phyloP scores from a whole-genome alignment of 2,329 filamentous ascomycete genomes.

The Claviceps quebecensis region DNA sequence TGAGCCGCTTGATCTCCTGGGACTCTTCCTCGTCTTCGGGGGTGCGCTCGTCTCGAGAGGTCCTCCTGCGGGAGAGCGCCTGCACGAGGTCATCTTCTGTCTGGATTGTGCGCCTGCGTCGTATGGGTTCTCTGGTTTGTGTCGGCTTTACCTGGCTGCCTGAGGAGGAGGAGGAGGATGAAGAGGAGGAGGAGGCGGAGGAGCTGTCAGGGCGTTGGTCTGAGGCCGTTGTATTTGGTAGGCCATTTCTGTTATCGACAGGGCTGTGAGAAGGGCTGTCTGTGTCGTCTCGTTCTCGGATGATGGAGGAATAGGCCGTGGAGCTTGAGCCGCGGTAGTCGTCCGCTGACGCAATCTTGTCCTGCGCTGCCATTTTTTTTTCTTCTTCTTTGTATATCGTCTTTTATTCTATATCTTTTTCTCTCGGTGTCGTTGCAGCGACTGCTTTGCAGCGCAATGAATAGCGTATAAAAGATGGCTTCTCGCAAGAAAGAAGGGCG shows the following conservation, averaged over 20 bases:
- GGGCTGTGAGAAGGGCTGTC: too few species aligned
- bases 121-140: slow-evolving; percentile 6
- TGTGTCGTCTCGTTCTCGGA: neutral
- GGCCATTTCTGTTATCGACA: neutral
- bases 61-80: slow-evolving; percentile 33
- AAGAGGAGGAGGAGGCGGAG: neutral
- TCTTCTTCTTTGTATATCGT: too few species aligned
- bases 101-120: slow-evolving; percentile 13
- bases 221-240: neutral
- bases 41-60: slow-evolving; percentile 13
- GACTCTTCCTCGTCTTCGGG: slow-evolving; percentile 25
- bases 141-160: neutral
- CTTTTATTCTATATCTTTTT: too few species aligned
- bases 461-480: too few species aligned
- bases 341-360: neutral
- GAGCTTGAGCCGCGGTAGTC: neutral
- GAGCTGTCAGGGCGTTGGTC: neutral
- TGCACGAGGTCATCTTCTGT: slow-evolving; percentile 39
- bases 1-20: slow-evolving; percentile 43
- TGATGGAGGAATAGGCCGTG: neutral
- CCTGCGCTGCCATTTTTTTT: neutral
- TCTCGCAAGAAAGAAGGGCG: too few species aligned
- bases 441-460: too few species aligned
- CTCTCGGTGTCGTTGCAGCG: too few species aligned
- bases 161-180: neutral